Base-by-base conservation (phyloP, 306 rosid species). In the Vicia villosa region DNA sequence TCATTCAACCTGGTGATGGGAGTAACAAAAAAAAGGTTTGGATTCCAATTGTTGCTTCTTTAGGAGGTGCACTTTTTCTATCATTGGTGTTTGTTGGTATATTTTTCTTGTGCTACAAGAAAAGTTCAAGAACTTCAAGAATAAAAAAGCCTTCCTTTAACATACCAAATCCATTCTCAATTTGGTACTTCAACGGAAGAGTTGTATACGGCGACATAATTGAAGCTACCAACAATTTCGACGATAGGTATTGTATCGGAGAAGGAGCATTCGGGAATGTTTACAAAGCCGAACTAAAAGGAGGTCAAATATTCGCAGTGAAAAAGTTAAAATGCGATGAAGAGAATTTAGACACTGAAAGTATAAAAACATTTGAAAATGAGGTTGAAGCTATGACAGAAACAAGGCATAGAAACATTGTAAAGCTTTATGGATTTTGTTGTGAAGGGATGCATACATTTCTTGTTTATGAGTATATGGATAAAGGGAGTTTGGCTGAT, bases 271-370 rank as follows among this genome's bases (percentile, higher is more conserved):
- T 82, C 0, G 85, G 81, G 5, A 83, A 55, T 61, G 87, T 83
- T 49, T 84, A 72, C 12, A 81, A 59, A 61, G 85, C 73, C 1
- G 72, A 21, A 55, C 42, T 81, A 77, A 2, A 15, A 38, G 81
- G 83, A n/a, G 82, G 81, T 43, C 77, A 78, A 69, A 76, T 83
- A 17, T 83, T 66, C 71, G 87, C 87, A 2, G 77, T 83, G n/a
- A 83, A 83, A 41, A 83, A 56, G 77, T 56, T 83, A 30, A 72
- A 74, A 68, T 80, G 81, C 8, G 68, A 79, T 67, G 65, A 11
- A 65, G 85, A 77, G 4, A 76, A 37, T 58, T 34, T 77, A 30
- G 81, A 76, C 15, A 49, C 20, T 30, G 74, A 52, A n/a, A 75
- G 79, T 9, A 47, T 72, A 69, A 84, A 78, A 68, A 0, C 47